Conservation (phyloP, 2,329 filamentous ascomycete genomes). For the Cadophora luteo-olivacea region DNA sequence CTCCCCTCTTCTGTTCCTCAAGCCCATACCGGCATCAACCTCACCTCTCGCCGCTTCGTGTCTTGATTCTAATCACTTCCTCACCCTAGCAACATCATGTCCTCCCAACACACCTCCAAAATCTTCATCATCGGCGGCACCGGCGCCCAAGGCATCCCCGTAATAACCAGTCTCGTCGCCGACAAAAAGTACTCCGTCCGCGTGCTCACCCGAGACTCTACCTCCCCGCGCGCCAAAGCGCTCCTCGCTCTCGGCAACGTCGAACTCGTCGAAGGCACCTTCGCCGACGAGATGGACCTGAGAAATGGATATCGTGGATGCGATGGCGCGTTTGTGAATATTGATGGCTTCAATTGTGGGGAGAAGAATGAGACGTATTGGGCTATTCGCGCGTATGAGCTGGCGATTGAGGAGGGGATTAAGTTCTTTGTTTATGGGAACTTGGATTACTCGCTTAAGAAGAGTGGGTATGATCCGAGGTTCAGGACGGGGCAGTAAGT, state of each 20-base stretch:
- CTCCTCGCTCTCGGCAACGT: slow-evolving; percentile 53
- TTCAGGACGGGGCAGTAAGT: slow-evolving; percentile 52
- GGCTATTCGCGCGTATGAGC: slow-evolving; percentile 51
- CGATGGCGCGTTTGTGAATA: slow-evolving; percentile 59
- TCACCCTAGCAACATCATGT: neutral
- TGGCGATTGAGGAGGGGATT: slow-evolving; percentile 51
- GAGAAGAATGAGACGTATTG: slow-evolving; percentile 59
- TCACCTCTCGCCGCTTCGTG: no score
- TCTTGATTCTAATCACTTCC: no score
- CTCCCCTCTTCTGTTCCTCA: no score
- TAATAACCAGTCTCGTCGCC: slow-evolving; percentile 51
- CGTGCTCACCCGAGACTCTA: slow-evolving; percentile 55
- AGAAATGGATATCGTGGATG: slow-evolving; percentile 52
- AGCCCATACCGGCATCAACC: no score
- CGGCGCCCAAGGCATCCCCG: slow-evolving; percentile 57
- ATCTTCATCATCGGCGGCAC: slow-evolving; percentile 56
- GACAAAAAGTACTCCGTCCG: slow-evolving; percentile 53
- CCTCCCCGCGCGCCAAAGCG: slow-evolving; percentile 49
- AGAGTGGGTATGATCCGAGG: slow-evolving; percentile 52
- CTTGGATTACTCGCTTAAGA: slow-evolving; percentile 57
- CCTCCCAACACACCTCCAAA: slow-evolving; percentile 28
- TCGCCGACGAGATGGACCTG: slow-evolving; percentile 53
- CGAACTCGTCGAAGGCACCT: slow-evolving; percentile 54
- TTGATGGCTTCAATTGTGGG: slow-evolving; percentile 59
- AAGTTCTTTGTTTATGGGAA: slow-evolving; percentile 55